Conservation (phyloP, 352 stramenopile genomes). For the Phytophthora idaei region DNA sequence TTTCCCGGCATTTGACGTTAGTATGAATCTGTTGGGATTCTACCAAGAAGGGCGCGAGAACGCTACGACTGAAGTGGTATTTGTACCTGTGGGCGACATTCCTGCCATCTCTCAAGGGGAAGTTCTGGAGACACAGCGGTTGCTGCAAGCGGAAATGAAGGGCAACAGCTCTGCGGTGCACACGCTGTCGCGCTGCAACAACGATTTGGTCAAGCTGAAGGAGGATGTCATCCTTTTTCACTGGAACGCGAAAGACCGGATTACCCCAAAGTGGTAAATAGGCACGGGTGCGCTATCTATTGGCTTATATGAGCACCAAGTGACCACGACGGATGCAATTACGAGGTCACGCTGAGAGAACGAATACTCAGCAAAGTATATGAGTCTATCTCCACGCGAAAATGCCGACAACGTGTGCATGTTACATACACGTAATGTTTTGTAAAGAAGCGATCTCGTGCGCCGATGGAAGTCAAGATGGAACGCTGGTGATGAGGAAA, state of each 20-base stretch:
- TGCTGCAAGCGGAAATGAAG: slow-evolving; percentile 75
- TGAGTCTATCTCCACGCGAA: slow-evolving; percentile 3
- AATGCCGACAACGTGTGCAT: slow-evolving; percentile 10
- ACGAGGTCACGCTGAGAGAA: not conserved
- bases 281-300: slow-evolving; percentile 9
- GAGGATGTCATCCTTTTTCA: slow-evolving; percentile 88
- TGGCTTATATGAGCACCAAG: slow-evolving; percentile 23
- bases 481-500: slow-evolving; percentile 5
- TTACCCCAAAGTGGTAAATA: slow-evolving; percentile 44
- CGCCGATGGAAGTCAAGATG: slow-evolving; percentile 15
- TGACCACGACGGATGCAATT: slow-evolving; percentile 7
- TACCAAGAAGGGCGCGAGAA: slow-evolving; percentile 79
- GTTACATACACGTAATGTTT: slow-evolving; percentile 30
- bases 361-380: slow-evolving; percentile 9
- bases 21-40: slow-evolving; percentile 78
- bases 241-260: slow-evolving; percentile 81
- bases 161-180: slow-evolving; percentile 73
- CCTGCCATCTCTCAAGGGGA: slow-evolving; percentile 73
- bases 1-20: slow-evolving; percentile 76
- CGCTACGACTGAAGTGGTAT: slow-evolving; percentile 82
- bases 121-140: slow-evolving; percentile 67
- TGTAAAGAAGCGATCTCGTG: slow-evolving; percentile 36
- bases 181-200: slow-evolving; percentile 75
- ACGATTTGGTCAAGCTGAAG: slow-evolving; percentile 85
- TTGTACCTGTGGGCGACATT: slow-evolving; percentile 80